phyloP scores from a whole-genome alignment of 1,284 basidiomycete species.

The Pisolithus thermaeus region DNA sequence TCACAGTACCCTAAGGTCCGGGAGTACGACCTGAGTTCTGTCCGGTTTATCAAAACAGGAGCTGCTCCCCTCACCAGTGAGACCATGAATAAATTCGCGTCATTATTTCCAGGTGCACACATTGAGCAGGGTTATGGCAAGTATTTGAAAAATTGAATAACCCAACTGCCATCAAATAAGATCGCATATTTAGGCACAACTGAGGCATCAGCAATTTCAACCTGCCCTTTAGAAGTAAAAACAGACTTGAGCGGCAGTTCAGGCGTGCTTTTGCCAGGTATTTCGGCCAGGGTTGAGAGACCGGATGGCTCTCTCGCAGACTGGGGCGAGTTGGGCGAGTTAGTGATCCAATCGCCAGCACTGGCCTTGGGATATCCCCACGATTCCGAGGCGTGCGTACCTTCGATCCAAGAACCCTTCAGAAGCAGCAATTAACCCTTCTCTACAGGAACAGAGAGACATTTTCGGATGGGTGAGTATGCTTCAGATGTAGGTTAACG shows the following conservation, averaged over 20 bases:
- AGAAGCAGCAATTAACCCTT: neutral
- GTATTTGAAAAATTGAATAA: neutral
- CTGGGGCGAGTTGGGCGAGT: constrained; percentile 58
- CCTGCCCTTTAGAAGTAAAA: constrained; percentile 42
- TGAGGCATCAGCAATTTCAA: constrained; percentile 49
- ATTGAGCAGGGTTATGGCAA: constrained; percentile 66
- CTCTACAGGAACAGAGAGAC: constrained; percentile 44
- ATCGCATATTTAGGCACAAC: constrained; percentile 36
- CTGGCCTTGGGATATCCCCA: constrained; percentile 54
- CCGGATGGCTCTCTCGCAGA: constrained; percentile 51
- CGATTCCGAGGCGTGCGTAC: constrained; percentile 56
- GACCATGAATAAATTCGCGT: constrained; percentile 48
- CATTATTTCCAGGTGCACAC: constrained; percentile 50
- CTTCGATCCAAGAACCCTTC: neutral
- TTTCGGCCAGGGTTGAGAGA: constrained; percentile 49
- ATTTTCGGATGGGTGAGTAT: constrained; percentile 43
- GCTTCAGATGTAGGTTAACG: too few species aligned
- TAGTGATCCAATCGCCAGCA: constrained; percentile 52
- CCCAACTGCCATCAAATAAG: neutral
- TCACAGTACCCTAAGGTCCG: constrained; percentile 58
- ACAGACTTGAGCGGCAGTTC: constrained; percentile 52
- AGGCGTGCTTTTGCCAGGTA: constrained; percentile 50
- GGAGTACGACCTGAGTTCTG: constrained; percentile 57
- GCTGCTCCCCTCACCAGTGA: constrained; percentile 73
- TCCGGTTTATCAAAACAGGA: constrained; percentile 59